These are phyloP conservation scores for Trichoderma arundinaceum DNA, from an alignment of 2,329 filamentous ascomycete genomes.

Conservation along the genomic window DNA sequence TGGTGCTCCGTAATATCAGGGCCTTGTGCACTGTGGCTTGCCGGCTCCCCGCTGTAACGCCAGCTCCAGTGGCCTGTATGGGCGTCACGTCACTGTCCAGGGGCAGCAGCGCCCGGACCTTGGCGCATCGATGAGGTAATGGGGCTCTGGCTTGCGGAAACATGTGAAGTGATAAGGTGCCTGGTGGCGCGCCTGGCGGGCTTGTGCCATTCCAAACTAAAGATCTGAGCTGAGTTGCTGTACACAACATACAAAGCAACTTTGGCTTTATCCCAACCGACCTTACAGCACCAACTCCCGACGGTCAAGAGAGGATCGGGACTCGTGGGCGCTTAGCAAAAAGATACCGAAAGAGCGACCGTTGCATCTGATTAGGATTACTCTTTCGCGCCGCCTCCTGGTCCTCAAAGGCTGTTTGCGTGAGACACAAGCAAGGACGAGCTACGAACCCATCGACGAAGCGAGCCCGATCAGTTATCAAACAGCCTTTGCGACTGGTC, in stretches of 20 bases:
- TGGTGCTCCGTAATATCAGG: background rate
- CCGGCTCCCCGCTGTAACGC: background rate
- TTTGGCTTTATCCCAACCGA: no score
- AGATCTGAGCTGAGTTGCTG: background rate
- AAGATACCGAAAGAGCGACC: background rate
- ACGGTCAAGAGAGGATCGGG: background rate
- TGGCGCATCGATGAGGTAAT: slow-evolving; percentile 28
- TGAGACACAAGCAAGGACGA: background rate
- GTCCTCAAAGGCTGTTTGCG: background rate
- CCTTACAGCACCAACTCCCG: no score
- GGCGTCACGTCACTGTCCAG: slow-evolving; percentile 27
- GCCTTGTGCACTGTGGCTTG: background rate
- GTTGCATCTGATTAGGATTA: no score
- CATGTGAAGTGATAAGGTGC: slow-evolving; percentile 6
- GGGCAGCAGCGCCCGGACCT: slow-evolving; percentile 15
- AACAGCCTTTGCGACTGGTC: background rate
- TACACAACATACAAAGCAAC: background rate
- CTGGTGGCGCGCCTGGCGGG: slow-evolving; percentile 19
- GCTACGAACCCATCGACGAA: background rate
- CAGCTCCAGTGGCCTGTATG: background rate
- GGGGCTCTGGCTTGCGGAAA: background rate
- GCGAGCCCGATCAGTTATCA: background rate
- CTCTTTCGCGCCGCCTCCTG: background rate
- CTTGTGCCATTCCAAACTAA: slow-evolving; percentile 10
- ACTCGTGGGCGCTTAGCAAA: no score